Conservation (phyloP, 2,329 filamentous ascomycete genomes). For the Piedraia hortae region DNA sequence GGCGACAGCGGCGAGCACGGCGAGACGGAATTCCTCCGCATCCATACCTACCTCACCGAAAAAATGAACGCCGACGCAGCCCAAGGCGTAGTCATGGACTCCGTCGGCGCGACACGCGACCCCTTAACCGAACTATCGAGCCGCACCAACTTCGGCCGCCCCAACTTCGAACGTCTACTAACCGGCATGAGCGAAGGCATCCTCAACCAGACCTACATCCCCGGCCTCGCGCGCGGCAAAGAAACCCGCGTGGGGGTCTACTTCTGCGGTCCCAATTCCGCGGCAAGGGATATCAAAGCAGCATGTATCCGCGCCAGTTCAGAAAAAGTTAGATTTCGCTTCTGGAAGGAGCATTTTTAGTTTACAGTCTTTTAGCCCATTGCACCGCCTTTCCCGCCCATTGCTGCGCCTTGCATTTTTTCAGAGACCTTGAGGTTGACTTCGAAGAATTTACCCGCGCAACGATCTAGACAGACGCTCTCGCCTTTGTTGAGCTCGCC, state of each 20-base stretch:
- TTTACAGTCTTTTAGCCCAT: background rate
- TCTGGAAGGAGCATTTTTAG: constrained; percentile 84
- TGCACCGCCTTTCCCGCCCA: constrained; percentile 30
- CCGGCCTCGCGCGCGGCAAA: constrained; percentile 33
- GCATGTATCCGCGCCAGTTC: constrained; percentile 48
- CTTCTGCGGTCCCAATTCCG: constrained; percentile 70
- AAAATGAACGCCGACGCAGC: constrained; percentile 74
- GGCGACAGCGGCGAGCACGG: constrained; percentile 23
- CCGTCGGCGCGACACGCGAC: constrained; percentile 63
- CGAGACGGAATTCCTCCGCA: constrained; percentile 69
- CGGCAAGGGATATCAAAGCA: constrained; percentile 59
- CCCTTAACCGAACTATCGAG: constrained; percentile 75
- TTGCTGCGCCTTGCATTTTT: constrained; percentile 75
- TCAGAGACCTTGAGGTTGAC: constrained; percentile 94
- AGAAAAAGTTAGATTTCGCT: constrained; percentile 69
- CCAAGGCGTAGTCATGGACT: constrained; percentile 92
- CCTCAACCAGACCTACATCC: constrained; percentile 57
- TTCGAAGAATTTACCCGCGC: constrained; percentile 94
- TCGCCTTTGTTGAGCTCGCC: constrained; percentile 96
- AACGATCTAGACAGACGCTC: constrained; percentile 91
- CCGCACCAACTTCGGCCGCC: constrained; percentile 81
- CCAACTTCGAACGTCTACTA: constrained; percentile 63
- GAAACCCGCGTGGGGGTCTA: constrained; percentile 84
- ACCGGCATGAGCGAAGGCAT: constrained; percentile 70
- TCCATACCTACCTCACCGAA: constrained; percentile 93